Evolutionary conservation across 2,329 filamentous ascomycete species (phyloP).

Genomic region (Paecilomyces variotii): DNA sequence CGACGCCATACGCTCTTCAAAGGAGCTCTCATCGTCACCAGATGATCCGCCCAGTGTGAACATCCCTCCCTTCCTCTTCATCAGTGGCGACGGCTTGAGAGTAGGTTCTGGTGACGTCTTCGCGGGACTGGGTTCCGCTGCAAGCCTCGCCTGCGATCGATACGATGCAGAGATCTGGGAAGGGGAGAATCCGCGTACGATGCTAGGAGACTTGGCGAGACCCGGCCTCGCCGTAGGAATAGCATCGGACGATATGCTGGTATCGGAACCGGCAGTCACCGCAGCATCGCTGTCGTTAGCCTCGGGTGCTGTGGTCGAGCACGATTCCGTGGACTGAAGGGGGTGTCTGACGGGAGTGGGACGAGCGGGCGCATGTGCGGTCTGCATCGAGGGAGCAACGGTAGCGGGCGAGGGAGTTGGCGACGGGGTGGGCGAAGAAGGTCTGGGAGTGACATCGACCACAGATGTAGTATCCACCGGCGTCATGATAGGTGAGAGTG

Average conservation of each 20-base stretch:
- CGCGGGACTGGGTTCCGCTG: constrained; percentile 41
- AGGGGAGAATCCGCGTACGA: constrained; percentile 81
- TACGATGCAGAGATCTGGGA: constrained; percentile 63
- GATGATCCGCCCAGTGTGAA: constrained; percentile 73
- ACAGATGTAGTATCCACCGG: constrained; percentile 27
- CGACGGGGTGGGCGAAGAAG: constrained; percentile 33
- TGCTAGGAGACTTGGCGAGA: constrained; percentile 53
- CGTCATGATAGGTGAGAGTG: constrained; percentile 41
- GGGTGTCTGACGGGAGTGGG: constrained; percentile 10
- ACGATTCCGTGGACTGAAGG: constrained; percentile 49
- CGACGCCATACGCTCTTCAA: constrained; percentile 53
- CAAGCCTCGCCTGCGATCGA: constrained; percentile 52
- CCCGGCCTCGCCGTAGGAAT: constrained; percentile 34
- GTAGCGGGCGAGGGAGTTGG: constrained; percentile 25
- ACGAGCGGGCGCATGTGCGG: neutral
- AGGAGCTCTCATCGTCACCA: constrained; percentile 73
- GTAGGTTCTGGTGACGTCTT: constrained; percentile 55
- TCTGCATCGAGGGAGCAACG: constrained; percentile 24
- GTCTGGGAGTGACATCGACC: constrained; percentile 37
- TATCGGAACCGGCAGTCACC: constrained; percentile 47
- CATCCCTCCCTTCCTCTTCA: constrained; percentile 61
- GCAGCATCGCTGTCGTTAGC: constrained; percentile 38
- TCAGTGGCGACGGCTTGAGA: constrained; percentile 41
- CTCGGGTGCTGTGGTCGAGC: constrained; percentile 47
- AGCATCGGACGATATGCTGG: constrained; percentile 51